Conservation (phyloP, 257 asterid genomes). For the Ilex aquifolium region DNA sequence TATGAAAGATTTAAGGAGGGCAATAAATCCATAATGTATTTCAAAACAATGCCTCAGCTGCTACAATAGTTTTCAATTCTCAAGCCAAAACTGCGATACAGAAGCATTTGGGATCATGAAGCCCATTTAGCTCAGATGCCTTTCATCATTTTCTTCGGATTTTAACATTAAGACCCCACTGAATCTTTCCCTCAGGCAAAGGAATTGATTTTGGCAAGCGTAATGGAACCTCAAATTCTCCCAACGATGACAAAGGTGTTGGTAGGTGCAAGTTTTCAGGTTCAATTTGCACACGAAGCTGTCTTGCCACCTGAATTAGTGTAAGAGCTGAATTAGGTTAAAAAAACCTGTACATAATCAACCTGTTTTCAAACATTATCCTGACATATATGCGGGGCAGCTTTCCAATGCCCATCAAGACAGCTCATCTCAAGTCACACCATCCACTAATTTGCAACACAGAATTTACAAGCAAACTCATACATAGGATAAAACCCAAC, state of each 20-base stretch:
- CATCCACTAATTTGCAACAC: no score
- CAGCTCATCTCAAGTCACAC: no score
- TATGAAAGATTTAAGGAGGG: no score
- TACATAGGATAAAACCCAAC: no score
- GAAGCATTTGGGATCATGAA: no score
- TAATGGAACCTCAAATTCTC: conserved; percentile 77
- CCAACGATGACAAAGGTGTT: conserved; percentile 52
- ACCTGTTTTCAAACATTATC: not conserved
- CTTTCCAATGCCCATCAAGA: not conserved
- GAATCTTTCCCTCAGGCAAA: conserved; percentile 58
- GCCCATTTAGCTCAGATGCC: no score
- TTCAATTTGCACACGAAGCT: conserved; percentile 62
- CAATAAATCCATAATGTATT: no score
- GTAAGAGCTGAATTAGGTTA: not conserved
- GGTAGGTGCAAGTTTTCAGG: conserved; percentile 64
- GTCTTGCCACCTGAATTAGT: conserved; percentile 52
- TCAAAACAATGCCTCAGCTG: no score
- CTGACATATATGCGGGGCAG: not conserved
- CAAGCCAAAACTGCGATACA: no score
- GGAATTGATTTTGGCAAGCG: conserved; percentile 74
- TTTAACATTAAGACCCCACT: conserved; percentile 49
- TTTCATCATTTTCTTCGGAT: conserved; percentile 39
- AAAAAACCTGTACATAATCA: not conserved
- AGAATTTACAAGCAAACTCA: no score
- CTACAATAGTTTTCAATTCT: no score